Base-by-base conservation (phyloP, 108 stramenopile species). In the Nitzschia palea region DNA sequence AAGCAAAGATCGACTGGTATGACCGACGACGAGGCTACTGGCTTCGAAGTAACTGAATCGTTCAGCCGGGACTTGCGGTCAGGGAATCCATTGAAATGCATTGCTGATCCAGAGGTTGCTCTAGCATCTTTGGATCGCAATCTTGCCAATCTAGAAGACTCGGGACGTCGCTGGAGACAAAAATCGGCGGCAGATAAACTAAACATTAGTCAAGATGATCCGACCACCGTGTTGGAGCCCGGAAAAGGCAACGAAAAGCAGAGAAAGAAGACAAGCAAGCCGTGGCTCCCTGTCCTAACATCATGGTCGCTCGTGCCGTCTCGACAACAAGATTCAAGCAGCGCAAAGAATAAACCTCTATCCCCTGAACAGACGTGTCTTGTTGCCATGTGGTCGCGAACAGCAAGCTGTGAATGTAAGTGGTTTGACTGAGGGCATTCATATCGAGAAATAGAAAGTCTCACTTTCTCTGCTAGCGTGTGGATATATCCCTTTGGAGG, bases 301-400 rank as follows among this genome's bases (percentile, higher is more conserved):
- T 93, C 92, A 28, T 85, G 88, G 9, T 93, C 92, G 2, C 85
- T 93, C 71, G 55, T 60, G 27, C 62, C 78, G 17, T 17, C 50
- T 30, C 6, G 29, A 12, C 15, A 23, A 1, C 2, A 25, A 10
- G 59, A 60, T 22, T 31, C 23, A 1, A 60, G 25, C 2, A 12
- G 15, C 2, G 22, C 59, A 2, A 25, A 31, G 1, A 22, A 1
- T 22, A 14, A 17, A 22, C 20, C 35, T 1, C 22, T 60, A 17
- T 20, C 23, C 20, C 23, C 59, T 6, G 36, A 50, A 6, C 18
- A 70, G 6, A 59, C 86, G 50, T 61, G 75, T 25, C 62, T 94
- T 1, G 53, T 89, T 59, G 86, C 89, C 9, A 56, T 94, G 26
- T 94, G 93, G 93, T 91, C 89, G 36, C 62, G 89, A 52, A 80